These are phyloP conservation scores for Podila verticillata DNA, from an alignment of 192 early-diverging fungal genomes.

Conservation along the genomic window DNA sequence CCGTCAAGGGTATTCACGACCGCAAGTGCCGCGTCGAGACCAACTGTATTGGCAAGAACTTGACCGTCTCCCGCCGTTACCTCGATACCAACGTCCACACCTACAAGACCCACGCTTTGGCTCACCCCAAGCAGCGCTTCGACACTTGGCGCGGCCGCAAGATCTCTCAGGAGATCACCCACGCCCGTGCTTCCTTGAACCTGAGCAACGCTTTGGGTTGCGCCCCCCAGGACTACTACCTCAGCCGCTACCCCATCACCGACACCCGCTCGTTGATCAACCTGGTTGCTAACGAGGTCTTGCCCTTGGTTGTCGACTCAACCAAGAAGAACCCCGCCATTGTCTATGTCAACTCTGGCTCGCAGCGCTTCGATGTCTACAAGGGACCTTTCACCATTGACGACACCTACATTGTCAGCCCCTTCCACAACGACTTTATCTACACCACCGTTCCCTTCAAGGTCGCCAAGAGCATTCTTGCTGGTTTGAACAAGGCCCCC, in stretches of 20 bases:
- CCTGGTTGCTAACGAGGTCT: slow-evolving; percentile 44
- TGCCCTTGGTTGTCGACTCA: slow-evolving; percentile 47
- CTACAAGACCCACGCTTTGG: slow-evolving; percentile 58
- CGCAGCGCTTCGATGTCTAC: slow-evolving; percentile 58
- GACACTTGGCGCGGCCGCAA: slow-evolving; percentile 50
- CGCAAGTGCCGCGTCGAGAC: slow-evolving; percentile 27
- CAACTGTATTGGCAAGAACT: slow-evolving; percentile 42
- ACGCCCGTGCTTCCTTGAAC: slow-evolving; percentile 38
- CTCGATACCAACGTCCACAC: slow-evolving; percentile 62
- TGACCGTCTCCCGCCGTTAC: slow-evolving; percentile 60
- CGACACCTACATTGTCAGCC: slow-evolving; percentile 55
- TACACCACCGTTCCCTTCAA: slow-evolving; percentile 46
- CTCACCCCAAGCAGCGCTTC: slow-evolving; percentile 37
- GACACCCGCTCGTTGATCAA: slow-evolving; percentile 50
- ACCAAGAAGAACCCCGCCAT: slow-evolving; percentile 51
- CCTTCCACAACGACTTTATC: slow-evolving; percentile 55
- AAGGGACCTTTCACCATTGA: slow-evolving; percentile 58
- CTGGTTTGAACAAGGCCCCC: slow-evolving; percentile 42
- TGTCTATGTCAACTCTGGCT: slow-evolving; percentile 56
- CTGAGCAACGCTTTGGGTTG: slow-evolving; percentile 51
- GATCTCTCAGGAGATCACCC: slow-evolving; percentile 51
- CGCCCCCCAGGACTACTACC: slow-evolving; percentile 63
- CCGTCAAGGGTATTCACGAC: slow-evolving; percentile 50
- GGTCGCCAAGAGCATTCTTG: slow-evolving; percentile 46
- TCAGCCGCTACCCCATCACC: slow-evolving; percentile 45